Evolutionary conservation across 2,329 filamentous ascomycete genomes (phyloP).

Genomic region (Pseudocercospora vitis): DNA sequence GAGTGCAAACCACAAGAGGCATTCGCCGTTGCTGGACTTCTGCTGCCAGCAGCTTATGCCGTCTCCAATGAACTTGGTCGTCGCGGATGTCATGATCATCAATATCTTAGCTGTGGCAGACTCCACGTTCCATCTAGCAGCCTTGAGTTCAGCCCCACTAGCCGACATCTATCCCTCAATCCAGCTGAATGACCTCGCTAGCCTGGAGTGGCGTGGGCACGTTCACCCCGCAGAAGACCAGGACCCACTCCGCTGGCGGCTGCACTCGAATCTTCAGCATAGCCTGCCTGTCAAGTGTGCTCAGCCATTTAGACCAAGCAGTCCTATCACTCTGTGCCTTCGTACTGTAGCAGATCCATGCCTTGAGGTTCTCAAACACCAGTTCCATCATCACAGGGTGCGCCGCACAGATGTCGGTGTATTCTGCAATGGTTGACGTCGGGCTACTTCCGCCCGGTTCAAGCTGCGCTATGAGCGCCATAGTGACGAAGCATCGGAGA

Average conservation of each 20-base stretch:
- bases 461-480: background rate
- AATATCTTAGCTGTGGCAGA: no score
- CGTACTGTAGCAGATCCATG: background rate
- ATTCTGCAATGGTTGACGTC: background rate
- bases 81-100: no score
- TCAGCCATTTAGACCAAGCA: background rate
- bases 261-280: background rate
- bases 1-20: no score
- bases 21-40: no score
- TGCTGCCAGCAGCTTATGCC: no score
- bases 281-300: background rate
- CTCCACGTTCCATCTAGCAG: no score
- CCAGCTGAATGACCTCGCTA: constrained; percentile 1
- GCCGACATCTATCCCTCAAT: background rate
- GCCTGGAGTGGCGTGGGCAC: background rate
- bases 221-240: background rate
- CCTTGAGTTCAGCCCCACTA: no score
- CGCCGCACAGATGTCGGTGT: background rate
- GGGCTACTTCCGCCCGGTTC: background rate
- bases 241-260: constrained; percentile 2
- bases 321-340: background rate
- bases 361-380: background rate
- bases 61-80: no score
- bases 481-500: background rate
- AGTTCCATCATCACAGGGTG: constrained; percentile 1